These are phyloP conservation scores for Penicillium sp. DNA, from an alignment of 2,329 filamentous ascomycete genomes.

Conservation along the genomic window DNA sequence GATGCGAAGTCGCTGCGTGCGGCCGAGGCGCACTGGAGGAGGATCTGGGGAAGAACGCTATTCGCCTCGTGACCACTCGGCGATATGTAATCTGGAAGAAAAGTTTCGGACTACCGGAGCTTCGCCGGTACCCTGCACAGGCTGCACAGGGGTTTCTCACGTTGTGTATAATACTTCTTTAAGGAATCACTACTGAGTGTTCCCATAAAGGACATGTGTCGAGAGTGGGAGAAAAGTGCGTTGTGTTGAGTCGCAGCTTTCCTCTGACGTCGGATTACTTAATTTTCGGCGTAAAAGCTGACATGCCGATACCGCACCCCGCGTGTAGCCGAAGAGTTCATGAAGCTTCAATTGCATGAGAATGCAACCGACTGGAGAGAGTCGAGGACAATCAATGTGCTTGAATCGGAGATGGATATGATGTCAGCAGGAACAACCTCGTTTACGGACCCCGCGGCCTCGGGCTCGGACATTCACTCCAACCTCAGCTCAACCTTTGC, in stretches of 20 bases:
- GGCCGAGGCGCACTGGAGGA: conserved; percentile 16
- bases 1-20: conserved; percentile 7
- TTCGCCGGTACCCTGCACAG: conserved; percentile 9
- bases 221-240: conserved; percentile 3
- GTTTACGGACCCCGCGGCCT: conserved; percentile 25
- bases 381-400: conserved; percentile 17
- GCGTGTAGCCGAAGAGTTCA: conserved; percentile 19
- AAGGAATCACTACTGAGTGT: background rate
- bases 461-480: conserved; percentile 33
- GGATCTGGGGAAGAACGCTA: conserved; percentile 19
- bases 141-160: background rate
- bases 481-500: conserved; percentile 32
- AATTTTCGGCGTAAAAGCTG: conserved; percentile 20
- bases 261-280: conserved; percentile 19
- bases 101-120: conserved; percentile 29
- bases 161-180: background rate
- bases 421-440: conserved; percentile 28
- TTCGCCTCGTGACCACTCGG: conserved; percentile 24
- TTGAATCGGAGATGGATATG: conserved; percentile 27
- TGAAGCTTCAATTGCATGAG: conserved; percentile 20
- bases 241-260: background rate
- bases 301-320: conserved; percentile 32
- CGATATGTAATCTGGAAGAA: conserved; percentile 17
- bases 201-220: background rate
- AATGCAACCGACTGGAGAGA: conserved; percentile 24